Base-by-base conservation (phyloP, 169 alveolate genomes). In the Plasmodium blacklocki region DNA sequence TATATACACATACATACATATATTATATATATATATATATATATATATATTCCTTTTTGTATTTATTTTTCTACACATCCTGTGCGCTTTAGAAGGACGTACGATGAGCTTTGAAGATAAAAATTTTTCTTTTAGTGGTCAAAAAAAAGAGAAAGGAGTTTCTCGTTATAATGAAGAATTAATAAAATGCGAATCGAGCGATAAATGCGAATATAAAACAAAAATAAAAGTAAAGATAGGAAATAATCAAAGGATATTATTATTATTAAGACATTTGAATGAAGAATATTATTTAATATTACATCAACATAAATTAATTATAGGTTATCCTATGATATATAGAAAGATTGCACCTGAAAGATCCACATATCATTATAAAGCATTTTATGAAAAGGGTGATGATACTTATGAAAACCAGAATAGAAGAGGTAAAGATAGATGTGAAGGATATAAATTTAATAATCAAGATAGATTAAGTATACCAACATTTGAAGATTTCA, bases 281-380 rank as follows among this genome's bases (percentile, higher is more conserved):
- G 80, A 78, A n/a, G 89, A 78, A 45, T 78, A 26, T 56, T 78
- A 78, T 58, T 68, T 78, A 50, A 59, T 78, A 0, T 11, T 78
- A 9, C 89, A 78, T 52, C 89, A 78, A 7, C 62, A 54, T 0
- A 78, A 78, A 66, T 49, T 78, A 26, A 66, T 78, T 1, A 76
- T 78, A n/a, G 89, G 78, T 2, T 78, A 78, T 54, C 89, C 89
- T 26, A 78, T 78, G 74, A 39, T 11, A 0, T 78, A 78, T n/a
- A 32, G 18, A 23, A 29, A 26, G n/a, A 23, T 78, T 23, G 89
- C 89, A 12, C 89, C 89, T 8, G 45, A 43, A 2, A 78, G 64
- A 32, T 78, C 89, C 0, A 7, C 32, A 6, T 78, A 26, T 66
- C 52, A 52, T 21, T 78, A 78, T 66, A 50, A 50, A 7, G 80